Base-by-base conservation (phyloP, 129 eudicot genomes). In the Escallonia rubra region DNA sequence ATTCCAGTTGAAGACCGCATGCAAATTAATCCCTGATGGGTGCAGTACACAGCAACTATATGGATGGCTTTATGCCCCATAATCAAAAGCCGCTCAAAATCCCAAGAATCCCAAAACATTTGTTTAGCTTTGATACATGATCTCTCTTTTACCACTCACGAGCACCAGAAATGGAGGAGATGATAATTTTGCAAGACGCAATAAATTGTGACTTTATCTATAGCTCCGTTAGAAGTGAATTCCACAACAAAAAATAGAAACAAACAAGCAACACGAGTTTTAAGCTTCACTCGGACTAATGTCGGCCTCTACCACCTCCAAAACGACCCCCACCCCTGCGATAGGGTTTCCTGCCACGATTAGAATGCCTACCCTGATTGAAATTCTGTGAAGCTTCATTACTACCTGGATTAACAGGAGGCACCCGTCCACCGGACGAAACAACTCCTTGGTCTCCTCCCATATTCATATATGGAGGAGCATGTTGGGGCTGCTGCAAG, bases 271-370 rank as follows among this genome's bases (percentile, higher is more conserved):
- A 23, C 34, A 23, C 34, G 34, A 54, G 3, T 54, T 12, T 54
- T 54, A 54, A 40, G 61, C 23, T 61, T 76, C 74, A 73, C 59
- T 71, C 61, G 64, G 74, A 49, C 59, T 59, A 67, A 15, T 53
- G 67, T 56, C 80, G 68, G 63, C 76, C 82, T 67, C 87, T 80
- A 16, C 88, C 81, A 13, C 90, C 90, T 71, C 86, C 81, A 57
- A 51, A 76, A 51, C 83, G 81, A 9, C 85, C 89, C 58, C 97
- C 81, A 38, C 87, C 89, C 69, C 82, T 76, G 46, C 79, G 80
- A 72, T 57, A 71, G 39, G 81, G 71, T 54, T 42, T 78, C 61
- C 88, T 69, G 43, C 87, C 81, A 14, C 76, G 65, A 45, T 79
- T 57, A 48, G 59, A 39, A 43, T 63, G 59, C 6, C 64, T 69